Conservation (phyloP, 257 asterid species). For the Cruciata laevipes region DNA sequence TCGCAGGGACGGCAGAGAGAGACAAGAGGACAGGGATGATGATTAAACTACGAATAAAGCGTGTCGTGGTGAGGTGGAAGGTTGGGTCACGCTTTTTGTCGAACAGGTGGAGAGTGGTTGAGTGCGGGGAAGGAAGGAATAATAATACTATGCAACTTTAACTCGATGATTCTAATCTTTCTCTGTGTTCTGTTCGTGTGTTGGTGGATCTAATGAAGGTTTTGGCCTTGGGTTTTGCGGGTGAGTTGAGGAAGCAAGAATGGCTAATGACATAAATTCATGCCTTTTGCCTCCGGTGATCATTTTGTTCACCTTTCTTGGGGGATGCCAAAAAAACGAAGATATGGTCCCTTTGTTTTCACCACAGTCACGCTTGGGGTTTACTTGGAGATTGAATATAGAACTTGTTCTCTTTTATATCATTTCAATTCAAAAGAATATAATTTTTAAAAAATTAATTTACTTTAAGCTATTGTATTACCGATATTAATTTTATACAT, state of each 20-base stretch:
- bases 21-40: constrained; percentile 56
- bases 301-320: background rate
- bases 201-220: constrained; percentile 14
- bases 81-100: constrained; percentile 42
- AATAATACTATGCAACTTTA: background rate
- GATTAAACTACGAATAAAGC: constrained; percentile 19
- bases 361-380: too few relatives aligned
- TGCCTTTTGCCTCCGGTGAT: too few relatives aligned
- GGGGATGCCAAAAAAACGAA: background rate
- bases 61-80: background rate
- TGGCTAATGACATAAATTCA: background rate
- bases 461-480: too few relatives aligned
- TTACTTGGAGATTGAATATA: too few relatives aligned
- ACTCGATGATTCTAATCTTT: background rate
- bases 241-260: background rate
- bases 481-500: too few relatives aligned
- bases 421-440: too few relatives aligned
- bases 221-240: constrained; percentile 22
- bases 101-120: constrained; percentile 34
- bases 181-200: background rate
- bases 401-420: too few relatives aligned
- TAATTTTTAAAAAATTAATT: too few relatives aligned
- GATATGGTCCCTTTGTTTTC: too few relatives aligned
- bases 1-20: constrained; percentile 28
- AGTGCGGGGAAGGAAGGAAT: constrained; percentile 8